Conservation (phyloP, 345 rosid genomes). For the Eutrema yunnanense region DNA sequence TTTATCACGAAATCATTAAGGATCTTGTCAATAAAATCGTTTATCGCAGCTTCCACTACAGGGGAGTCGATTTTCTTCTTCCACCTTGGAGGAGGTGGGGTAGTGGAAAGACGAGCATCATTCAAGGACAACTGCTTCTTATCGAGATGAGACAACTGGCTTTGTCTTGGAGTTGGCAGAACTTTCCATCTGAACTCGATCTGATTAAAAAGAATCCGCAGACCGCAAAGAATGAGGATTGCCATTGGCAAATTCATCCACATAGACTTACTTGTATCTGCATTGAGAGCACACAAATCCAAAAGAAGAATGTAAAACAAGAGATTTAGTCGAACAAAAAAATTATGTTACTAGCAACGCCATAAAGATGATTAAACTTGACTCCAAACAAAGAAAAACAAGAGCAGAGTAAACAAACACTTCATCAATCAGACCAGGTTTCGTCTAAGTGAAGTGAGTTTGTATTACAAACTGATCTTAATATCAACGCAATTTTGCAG, state of each 20-base stretch:
- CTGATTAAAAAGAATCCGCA: constrained; percentile 50
- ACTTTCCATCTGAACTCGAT: constrained; percentile 82
- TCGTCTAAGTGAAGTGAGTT: neutral
- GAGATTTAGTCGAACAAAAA: neutral
- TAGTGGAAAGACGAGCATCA: constrained; percentile 62
- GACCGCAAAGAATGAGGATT: constrained; percentile 42
- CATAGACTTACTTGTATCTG: constrained; percentile 95
- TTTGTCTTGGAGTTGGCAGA: constrained; percentile 13
- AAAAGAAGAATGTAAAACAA: neutral
- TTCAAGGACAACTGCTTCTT: constrained; percentile 72
- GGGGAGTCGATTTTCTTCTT: constrained; percentile 85
- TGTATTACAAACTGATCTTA: neutral
- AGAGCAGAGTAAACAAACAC: neutral
- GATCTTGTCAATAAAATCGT: constrained; percentile 69
- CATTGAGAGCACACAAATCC: neutral
- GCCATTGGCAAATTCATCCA: constrained; percentile 91
- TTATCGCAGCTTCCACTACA: constrained; percentile 67
- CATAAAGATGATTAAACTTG: neutral
- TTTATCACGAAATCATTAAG: constrained; percentile 79
- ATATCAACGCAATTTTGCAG: neutral
- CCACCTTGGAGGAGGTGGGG: constrained; percentile 61
- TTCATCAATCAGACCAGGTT: neutral
- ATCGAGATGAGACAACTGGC: constrained; percentile 50
- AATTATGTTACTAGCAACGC: too few relatives aligned
- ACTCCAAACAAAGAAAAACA: neutral